Evolutionary conservation across 768 basidiomycete species (phyloP).

Genomic region (Cystobasidium onofrii): DNA sequence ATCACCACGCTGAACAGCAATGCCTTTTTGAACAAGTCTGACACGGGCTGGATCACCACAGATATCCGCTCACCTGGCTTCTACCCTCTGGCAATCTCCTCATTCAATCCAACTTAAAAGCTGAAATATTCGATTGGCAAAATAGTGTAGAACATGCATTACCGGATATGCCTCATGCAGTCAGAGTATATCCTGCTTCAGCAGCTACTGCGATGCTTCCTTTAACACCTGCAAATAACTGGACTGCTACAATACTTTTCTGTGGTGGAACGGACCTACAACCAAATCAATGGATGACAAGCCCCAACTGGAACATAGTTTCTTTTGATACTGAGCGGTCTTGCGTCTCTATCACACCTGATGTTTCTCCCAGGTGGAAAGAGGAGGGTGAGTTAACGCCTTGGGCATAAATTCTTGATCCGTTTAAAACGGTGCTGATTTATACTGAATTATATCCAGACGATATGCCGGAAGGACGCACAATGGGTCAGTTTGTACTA

Average conservation of each 20-base stretch:
- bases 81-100: slow-evolving; percentile 49
- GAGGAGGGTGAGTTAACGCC: slow-evolving; percentile 49
- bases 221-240: slow-evolving; percentile 83
- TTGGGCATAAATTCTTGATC: not conserved
- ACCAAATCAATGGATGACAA: slow-evolving; percentile 52
- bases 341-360: slow-evolving; percentile 79
- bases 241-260: slow-evolving; percentile 73
- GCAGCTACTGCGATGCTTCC: slow-evolving; percentile 88
- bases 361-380: slow-evolving; percentile 57
- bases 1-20: no score
- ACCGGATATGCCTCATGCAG: slow-evolving; percentile 52
- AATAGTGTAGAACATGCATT: slow-evolving; percentile 47
- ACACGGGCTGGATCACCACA: not conserved
- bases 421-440: not conserved
- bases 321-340: slow-evolving; percentile 56
- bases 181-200: slow-evolving; percentile 81
- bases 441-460: no score
- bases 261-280: slow-evolving; percentile 82
- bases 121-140: slow-evolving; percentile 49
- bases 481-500: slow-evolving; percentile 63
- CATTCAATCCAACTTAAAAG: slow-evolving; percentile 44
- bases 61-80: slow-evolving; percentile 63
- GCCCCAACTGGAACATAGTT: slow-evolving; percentile 31
- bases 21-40: no score
- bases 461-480: slow-evolving; percentile 57